A percentile compares a stretch with the other conserved stretches of the same genome.
Evolutionary conservation across 2,329 filamentous ascomycete species (phyloP).

Genomic region (Neophaeococcomyces aloes): DNA sequence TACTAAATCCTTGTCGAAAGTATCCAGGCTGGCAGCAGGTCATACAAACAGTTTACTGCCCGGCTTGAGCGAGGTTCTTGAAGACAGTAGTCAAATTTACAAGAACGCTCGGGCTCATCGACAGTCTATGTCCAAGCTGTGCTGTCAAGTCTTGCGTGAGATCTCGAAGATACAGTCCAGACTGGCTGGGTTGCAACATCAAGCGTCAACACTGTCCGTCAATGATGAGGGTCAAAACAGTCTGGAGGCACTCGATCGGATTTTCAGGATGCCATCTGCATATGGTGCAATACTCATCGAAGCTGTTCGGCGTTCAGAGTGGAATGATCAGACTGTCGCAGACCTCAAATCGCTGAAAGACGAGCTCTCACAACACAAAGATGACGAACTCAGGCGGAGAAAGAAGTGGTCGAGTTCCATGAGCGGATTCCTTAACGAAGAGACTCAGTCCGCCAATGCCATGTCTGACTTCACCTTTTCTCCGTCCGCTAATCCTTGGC

Average conservation of each 20-base stretch:
- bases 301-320: slow-evolving; percentile 74
- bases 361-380: slow-evolving; percentile 82
- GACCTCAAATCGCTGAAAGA: slow-evolving; percentile 83
- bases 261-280: slow-evolving; percentile 74
- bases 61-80: slow-evolving; percentile 45
- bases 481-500: slow-evolving; percentile 72
- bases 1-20: slow-evolving; percentile 51
- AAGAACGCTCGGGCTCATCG: slow-evolving; percentile 56
- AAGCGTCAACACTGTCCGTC: slow-evolving; percentile 60
- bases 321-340: slow-evolving; percentile 78
- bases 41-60: slow-evolving; percentile 56
- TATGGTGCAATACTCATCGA: slow-evolving; percentile 86
- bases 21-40: slow-evolving; percentile 53
- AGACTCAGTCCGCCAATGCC: slow-evolving; percentile 32
- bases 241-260: slow-evolving; percentile 68
- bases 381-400: slow-evolving; percentile 80
- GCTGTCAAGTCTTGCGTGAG: slow-evolving; percentile 67
- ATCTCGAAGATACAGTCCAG: slow-evolving; percentile 71
- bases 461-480: slow-evolving; percentile 79
- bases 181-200: slow-evolving; percentile 60
- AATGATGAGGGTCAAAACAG: slow-evolving; percentile 66
- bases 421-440: slow-evolving; percentile 19
- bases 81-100: slow-evolving; percentile 46
- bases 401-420: slow-evolving; percentile 66
- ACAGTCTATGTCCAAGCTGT: slow-evolving; percentile 43